Conservation (phyloP, 495 filamentous ascomycete genomes). For the Aspergillus ellipticus region DNA sequence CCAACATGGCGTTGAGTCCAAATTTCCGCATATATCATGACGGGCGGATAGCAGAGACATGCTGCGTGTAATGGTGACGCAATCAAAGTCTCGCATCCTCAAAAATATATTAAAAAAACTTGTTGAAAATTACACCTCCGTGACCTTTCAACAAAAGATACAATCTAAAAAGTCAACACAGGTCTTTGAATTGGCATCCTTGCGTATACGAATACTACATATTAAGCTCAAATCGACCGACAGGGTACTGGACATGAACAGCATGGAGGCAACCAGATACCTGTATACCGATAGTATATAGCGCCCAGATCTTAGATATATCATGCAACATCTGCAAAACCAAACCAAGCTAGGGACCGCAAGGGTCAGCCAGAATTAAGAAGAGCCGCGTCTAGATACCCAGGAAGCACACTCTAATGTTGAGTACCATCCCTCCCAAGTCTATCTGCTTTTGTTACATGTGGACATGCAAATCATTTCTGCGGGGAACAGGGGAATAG, state of each 20-base stretch:
- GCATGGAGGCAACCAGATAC: not conserved
- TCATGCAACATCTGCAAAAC: not conserved
- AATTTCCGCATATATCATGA: not conserved
- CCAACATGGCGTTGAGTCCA: not conserved
- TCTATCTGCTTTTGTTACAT: conserved; percentile 40
- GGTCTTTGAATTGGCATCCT: not conserved
- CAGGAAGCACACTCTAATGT: conserved; percentile 1
- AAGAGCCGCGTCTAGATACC: conserved; percentile 4
- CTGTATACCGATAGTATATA: conserved; percentile 8
- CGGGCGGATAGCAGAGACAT: too few relatives aligned
- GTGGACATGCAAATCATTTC: conserved; percentile 18
- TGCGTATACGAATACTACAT: not conserved
- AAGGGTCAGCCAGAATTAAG: not conserved
- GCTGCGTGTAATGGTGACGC: too few relatives aligned
- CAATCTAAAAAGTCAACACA: not conserved
- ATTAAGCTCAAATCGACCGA: not conserved
- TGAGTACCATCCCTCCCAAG: conserved; percentile 19
- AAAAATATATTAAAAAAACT: too few relatives aligned
- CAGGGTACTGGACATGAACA: not conserved
- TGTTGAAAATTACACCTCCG: too few relatives aligned
- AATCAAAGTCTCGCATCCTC: too few relatives aligned
- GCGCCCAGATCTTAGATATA: not conserved
- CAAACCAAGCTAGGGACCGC: not conserved
- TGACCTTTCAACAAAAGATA: too few relatives aligned
- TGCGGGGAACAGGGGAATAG: conserved; percentile 15